Conservation (phyloP, 495 filamentous ascomycete species). For the Articulospora tetracladia region DNA sequence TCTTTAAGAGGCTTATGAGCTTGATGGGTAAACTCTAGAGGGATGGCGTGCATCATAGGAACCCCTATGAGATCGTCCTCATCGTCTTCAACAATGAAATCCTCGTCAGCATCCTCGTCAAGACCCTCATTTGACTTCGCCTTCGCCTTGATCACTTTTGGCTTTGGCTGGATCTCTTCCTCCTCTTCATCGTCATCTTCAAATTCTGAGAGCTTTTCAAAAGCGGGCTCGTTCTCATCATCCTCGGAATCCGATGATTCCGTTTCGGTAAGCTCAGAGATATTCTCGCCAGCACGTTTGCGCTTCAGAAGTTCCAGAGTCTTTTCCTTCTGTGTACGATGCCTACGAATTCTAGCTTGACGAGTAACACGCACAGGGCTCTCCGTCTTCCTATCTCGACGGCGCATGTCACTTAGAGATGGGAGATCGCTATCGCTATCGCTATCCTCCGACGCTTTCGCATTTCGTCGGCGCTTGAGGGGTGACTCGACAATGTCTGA, state of each 20-base stretch:
- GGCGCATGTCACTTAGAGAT: constrained; percentile 18
- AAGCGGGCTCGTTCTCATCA: constrained; percentile 36
- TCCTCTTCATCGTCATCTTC: constrained; percentile 41
- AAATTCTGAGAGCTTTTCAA: constrained; percentile 37
- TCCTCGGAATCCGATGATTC: constrained; percentile 24
- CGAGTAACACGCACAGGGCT: constrained; percentile 14
- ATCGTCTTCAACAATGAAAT: constrained; percentile 66
- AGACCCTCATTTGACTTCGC: constrained; percentile 5
- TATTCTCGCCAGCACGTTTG: constrained; percentile 53
- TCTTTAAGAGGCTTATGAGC: constrained; percentile 66
- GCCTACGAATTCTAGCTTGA: constrained; percentile 4
- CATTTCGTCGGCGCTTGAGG: background rate
- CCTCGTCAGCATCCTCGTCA: constrained; percentile 31
- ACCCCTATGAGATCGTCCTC: constrained; percentile 54
- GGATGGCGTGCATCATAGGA: constrained; percentile 51
- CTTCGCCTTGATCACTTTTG: constrained; percentile 16
- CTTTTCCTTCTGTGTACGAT: constrained; percentile 40
- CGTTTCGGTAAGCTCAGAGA: constrained; percentile 33
- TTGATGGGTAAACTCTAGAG: constrained; percentile 66
- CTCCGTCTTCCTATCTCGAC: constrained; percentile 23
- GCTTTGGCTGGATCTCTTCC: constrained; percentile 10
- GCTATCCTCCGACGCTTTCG: constrained; percentile 15
- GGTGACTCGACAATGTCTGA: constrained; percentile 7
- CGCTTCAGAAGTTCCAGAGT: constrained; percentile 52
- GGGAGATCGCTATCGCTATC: constrained; percentile 21